Percentiles rank a stretch among this genome's conserved stretches.
These are phyloP conservation scores for Cubamyces lactineus DNA, from an alignment of 768 basidiomycete genomes.

Conservation along the genomic window DNA sequence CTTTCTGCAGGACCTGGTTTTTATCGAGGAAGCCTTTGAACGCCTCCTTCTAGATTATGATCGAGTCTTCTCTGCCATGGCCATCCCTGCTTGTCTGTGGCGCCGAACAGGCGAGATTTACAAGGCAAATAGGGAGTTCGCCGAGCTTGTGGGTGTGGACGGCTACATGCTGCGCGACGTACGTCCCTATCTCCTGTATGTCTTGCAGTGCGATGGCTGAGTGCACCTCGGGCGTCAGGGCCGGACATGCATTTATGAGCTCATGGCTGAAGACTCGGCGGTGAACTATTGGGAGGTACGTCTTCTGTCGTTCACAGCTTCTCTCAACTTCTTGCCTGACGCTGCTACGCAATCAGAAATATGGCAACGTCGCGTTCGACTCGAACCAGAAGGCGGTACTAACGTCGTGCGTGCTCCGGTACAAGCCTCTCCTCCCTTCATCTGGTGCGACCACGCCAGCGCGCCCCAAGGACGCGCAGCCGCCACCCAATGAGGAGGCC, in stretches of 20 bases:
- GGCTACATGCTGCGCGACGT: conserved; percentile 89
- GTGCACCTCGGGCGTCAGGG: conserved; percentile 51
- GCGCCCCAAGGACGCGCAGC: conserved; percentile 32
- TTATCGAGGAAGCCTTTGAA: conserved; percentile 98
- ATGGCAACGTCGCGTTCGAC: conserved; percentile 91
- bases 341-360: conserved; percentile 62
- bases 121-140: conserved; percentile 96
- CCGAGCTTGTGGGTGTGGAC: conserved; percentile 86
- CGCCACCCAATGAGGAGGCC: conserved; percentile 62
- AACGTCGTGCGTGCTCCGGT: conserved; percentile 87
- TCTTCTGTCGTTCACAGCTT: background rate
- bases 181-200: conserved; percentile 28
- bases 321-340: background rate
- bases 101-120: conserved; percentile 97
- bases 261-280: conserved; percentile 97
- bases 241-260: conserved; percentile 92
- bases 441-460: conserved; percentile 38
- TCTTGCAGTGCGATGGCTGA: background rate
- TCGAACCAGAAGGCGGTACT: conserved; percentile 91
- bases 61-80: conserved; percentile 93
- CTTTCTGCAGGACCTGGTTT: conserved; percentile 76
- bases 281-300: conserved; percentile 97
- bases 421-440: conserved; percentile 64
- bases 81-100: conserved; percentile 97
- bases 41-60: conserved; percentile 94